These are phyloP conservation scores for Metarhizium anisopliae DNA, from an alignment of 2,329 filamentous ascomycete genomes.

Conservation along the genomic window DNA sequence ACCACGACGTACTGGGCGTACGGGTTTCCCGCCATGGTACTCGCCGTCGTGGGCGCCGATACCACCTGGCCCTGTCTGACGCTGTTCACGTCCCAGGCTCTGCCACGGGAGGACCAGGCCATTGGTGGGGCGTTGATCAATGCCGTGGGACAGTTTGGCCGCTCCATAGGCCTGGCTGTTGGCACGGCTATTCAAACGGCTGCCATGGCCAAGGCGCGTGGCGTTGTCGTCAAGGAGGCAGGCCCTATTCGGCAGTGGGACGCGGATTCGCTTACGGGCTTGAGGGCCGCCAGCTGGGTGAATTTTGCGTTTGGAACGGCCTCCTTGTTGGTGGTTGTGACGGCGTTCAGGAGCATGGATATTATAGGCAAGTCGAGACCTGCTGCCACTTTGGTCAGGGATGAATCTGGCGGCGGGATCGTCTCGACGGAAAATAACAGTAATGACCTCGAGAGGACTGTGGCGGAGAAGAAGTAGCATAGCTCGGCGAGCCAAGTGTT, in stretches of 20 bases:
- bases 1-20: constrained; percentile 58
- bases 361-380: constrained; percentile 35
- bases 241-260: constrained; percentile 36
- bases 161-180: constrained; percentile 57
- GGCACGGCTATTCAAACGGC: constrained; percentile 56
- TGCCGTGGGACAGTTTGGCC: constrained; percentile 54
- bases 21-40: constrained; percentile 55
- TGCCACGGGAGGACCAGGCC: constrained; percentile 56
- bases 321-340: constrained; percentile 33
- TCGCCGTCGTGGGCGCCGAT: constrained; percentile 58
- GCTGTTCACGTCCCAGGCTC: constrained; percentile 53
- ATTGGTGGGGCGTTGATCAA: constrained; percentile 62
- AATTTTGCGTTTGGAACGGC: constrained; percentile 38
- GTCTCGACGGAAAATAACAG: neutral
- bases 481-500: neutral
- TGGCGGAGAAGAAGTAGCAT: neutral
- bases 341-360: constrained; percentile 42
- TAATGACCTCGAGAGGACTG: neutral
- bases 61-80: constrained; percentile 57
- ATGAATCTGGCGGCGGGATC: neutral
- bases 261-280: constrained; percentile 33
- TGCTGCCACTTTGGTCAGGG: constrained; percentile 6
- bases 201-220: constrained; percentile 42
- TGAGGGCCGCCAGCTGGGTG: constrained; percentile 43
- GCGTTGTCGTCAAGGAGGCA: constrained; percentile 32